phyloP scores from a whole-genome alignment of 2,329 filamentous ascomycete species.

The Aspergillus pseudoviridinutans region DNA sequence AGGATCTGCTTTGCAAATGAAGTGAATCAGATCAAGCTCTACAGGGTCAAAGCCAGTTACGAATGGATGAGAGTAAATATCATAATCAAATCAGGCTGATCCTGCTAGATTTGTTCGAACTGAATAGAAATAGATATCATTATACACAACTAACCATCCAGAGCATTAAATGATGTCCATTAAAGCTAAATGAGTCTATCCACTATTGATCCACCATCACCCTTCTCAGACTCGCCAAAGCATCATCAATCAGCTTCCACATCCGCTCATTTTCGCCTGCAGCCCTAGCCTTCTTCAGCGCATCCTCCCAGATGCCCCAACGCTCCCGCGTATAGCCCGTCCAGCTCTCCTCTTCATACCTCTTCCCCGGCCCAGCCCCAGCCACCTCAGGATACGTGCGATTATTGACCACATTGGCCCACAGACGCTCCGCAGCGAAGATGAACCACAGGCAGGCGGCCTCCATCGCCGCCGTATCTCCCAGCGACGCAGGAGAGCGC shows the following conservation, averaged over 20 bases:
- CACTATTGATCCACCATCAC: not conserved
- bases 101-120: too few relatives aligned
- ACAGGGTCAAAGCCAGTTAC: not conserved
- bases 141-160: too few relatives aligned
- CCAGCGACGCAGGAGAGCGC: not conserved
- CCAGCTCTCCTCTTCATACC: not conserved
- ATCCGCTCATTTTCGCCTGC: not conserved
- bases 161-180: not conserved
- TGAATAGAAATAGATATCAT: too few relatives aligned
- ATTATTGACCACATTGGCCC: conserved; percentile 1
- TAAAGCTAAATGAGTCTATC: not conserved
- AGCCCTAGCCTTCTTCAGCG: conserved; percentile 1
- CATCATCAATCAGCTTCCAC: conserved; percentile 6
- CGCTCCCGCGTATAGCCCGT: not conserved
- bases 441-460: conserved; percentile 15
- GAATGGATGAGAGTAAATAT: not conserved
- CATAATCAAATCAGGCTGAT: not conserved
- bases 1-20: not conserved
- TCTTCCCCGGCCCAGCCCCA: not conserved
- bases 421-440: conserved; percentile 8
- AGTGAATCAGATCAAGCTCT: not conserved
- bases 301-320: not conserved
- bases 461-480: conserved; percentile 8
- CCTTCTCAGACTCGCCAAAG: conserved; percentile 6
- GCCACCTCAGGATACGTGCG: not conserved